A percentile compares a stretch with the other conserved stretches of the same genome.
Evolutionary conservation across 2,329 filamentous ascomycete species (phyloP).

Genomic region (Stemphylium lycopersici): DNA sequence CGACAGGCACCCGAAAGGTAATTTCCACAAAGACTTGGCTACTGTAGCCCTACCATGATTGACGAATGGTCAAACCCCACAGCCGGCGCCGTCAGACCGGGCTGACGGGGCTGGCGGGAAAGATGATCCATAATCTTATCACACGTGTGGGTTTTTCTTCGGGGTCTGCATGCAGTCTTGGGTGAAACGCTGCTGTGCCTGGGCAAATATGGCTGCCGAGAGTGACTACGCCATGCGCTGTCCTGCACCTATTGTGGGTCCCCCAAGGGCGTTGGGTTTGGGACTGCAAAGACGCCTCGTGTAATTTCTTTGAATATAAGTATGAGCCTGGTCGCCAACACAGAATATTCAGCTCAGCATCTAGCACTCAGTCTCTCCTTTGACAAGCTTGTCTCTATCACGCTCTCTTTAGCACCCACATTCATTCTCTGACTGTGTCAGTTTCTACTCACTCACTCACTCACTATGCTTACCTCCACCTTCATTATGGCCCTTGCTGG

Average conservation of each 20-base stretch:
- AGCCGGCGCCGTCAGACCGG: constrained; percentile 19
- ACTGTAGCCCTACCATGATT: constrained; percentile 10
- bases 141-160: constrained; percentile 24
- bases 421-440: constrained; percentile 15
- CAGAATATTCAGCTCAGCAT: constrained; percentile 1
- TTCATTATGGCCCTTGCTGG: constrained; percentile 38
- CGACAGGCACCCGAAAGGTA: constrained; percentile 12
- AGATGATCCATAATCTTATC: constrained; percentile 18
- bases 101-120: constrained; percentile 13
- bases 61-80: constrained; percentile 17
- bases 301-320: constrained; percentile 23
- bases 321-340: constrained; percentile 3
- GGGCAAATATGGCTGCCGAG: constrained; percentile 7
- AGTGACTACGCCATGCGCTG: constrained; percentile 18
- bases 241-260: constrained; percentile 14
- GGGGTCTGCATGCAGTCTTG: constrained; percentile 17
- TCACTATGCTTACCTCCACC: constrained; percentile 30
- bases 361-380: constrained; percentile 16
- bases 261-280: constrained; percentile 4
- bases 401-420: constrained; percentile 22
- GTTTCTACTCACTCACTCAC: constrained; percentile 16
- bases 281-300: constrained; percentile 10
- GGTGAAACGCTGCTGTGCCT: constrained; percentile 18
- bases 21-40: constrained; percentile 29
- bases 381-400: constrained; percentile 8